These are phyloP conservation scores for Salvia sclarea DNA, from an alignment of 305 asterid species.

Conservation along the genomic window DNA sequence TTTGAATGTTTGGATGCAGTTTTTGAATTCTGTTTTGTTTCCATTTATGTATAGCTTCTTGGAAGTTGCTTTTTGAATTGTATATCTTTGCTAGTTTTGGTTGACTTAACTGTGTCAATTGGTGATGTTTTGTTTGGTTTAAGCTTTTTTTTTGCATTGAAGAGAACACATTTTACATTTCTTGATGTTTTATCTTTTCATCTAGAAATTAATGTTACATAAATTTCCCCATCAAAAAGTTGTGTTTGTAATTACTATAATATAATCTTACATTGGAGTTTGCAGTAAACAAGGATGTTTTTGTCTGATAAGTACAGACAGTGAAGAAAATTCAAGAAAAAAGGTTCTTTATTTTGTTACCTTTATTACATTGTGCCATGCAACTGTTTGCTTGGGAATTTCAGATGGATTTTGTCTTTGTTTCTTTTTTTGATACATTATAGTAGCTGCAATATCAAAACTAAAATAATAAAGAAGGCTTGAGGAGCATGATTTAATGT, in stretches of 20 bases:
- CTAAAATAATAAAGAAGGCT: not conserved
- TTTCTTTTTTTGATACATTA: not conserved
- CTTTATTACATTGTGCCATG: not conserved
- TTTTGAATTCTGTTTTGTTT: not conserved
- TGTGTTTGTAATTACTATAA: not conserved
- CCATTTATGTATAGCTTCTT: not conserved
- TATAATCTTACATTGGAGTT: not conserved
- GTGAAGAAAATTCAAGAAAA: not conserved
- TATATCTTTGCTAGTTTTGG: not conserved
- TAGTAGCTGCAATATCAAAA: not conserved
- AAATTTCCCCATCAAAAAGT: not conserved
- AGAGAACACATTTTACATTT: not conserved
- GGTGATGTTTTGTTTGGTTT: not conserved
- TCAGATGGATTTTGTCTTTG: not conserved
- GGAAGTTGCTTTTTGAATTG: not conserved
- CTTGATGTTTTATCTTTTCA: not conserved
- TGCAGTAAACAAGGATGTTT: not conserved
- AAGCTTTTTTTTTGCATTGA: not conserved
- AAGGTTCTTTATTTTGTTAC: not conserved
- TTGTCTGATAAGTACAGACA: not conserved
- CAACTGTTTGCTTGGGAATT: not conserved
- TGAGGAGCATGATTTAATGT: too few species aligned
- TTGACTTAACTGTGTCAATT: not conserved
- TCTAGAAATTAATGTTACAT: not conserved
- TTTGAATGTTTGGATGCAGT: not conserved